Conservation (phyloP, 441 rosid species). For the Adansonia grandidieri region DNA sequence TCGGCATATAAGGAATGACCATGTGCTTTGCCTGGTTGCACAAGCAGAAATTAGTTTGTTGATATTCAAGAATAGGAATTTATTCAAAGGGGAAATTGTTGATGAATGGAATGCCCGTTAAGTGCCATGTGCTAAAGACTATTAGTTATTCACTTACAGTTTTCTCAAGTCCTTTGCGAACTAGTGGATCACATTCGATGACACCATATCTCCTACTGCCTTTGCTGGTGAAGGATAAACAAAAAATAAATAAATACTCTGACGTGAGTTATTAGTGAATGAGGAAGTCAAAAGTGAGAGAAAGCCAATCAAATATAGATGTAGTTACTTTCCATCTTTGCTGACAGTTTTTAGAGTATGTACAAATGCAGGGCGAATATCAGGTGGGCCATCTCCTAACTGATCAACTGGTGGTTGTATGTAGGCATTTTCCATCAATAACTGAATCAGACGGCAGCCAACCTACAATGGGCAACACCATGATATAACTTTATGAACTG, state of each 20-base stretch:
- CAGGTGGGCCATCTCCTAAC: slow-evolving; percentile 72
- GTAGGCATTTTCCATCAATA: slow-evolving; percentile 82
- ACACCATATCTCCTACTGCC: slow-evolving; percentile 82
- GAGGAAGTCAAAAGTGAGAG: slow-evolving; percentile 22
- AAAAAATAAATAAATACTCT: slow-evolving; percentile 27
- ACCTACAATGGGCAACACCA: slow-evolving; percentile 56
- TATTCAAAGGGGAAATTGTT: slow-evolving; percentile 20
- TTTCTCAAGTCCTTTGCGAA: slow-evolving; percentile 83
- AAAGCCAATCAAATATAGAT: slow-evolving; percentile 27
- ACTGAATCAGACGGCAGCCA: slow-evolving; percentile 84
- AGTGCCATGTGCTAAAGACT: not conserved
- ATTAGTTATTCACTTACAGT: slow-evolving; percentile 57
- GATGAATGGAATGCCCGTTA: slow-evolving; percentile 15
- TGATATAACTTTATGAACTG: slow-evolving; percentile 26
- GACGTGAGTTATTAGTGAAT: not conserved
- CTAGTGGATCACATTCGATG: slow-evolving; percentile 90
- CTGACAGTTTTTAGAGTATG: slow-evolving; percentile 63
- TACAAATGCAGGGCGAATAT: slow-evolving; percentile 89
- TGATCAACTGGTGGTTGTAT: slow-evolving; percentile 85
- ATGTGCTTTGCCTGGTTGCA: slow-evolving; percentile 84
- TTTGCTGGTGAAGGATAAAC: slow-evolving; percentile 51
- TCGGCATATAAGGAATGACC: slow-evolving; percentile 98
- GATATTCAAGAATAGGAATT: slow-evolving; percentile 26
- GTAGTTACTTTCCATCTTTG: slow-evolving; percentile 53
- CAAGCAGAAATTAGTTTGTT: slow-evolving; percentile 32